Base-by-base conservation (phyloP, 192 early-diverging fungal genomes). In the Entomortierella beljakovae region DNA sequence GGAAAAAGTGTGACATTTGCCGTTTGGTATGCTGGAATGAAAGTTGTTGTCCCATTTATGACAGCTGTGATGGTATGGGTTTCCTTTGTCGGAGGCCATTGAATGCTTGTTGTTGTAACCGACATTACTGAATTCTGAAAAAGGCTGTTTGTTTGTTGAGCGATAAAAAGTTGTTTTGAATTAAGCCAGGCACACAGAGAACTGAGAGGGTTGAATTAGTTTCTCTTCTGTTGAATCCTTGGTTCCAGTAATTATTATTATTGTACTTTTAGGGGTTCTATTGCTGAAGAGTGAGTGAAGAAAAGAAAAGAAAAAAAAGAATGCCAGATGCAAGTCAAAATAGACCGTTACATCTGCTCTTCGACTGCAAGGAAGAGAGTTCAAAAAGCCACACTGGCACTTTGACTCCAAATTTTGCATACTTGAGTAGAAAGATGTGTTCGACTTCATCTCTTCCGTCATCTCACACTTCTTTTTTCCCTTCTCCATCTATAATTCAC, bases 11-110 rank as follows among this genome's bases (percentile, higher is more conserved):
- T 66, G 48, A 57, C 0, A 31, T 74, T 74, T 15, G 55, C 71
- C 13, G 71, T 74, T 58, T 74, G 71, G 18, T 65, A 61, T 40
- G 71, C 71, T 28, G 71, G 71, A 29, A 74, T 66, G 1, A 49
- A 23, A 10, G 49, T 58, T 8, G 51, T 48, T n/a, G 58, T 48
- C 5, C 71, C 71, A 23, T 74, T 66, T 48, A 65, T 43, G 58
- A 66, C 25, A 28, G 57, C 35, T 20, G 58, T 74, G 64, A 74
- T 46, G 38, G 67, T 60, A 15, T 67, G 64, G 2, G 71, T 74
- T 26, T 74, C 64, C 31, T 23, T 57, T 13, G 52, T 37, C 0
- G 56, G 57, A 0, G 57, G 57, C 57, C 57, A 70, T 22, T 18
- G 4, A n/a, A 70, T 61, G 26, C 35, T 42, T 10, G 68, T 70